Evolutionary conservation across 139 green algal species (phyloP).

Genomic region (Chlamydomonas eustigma): DNA sequence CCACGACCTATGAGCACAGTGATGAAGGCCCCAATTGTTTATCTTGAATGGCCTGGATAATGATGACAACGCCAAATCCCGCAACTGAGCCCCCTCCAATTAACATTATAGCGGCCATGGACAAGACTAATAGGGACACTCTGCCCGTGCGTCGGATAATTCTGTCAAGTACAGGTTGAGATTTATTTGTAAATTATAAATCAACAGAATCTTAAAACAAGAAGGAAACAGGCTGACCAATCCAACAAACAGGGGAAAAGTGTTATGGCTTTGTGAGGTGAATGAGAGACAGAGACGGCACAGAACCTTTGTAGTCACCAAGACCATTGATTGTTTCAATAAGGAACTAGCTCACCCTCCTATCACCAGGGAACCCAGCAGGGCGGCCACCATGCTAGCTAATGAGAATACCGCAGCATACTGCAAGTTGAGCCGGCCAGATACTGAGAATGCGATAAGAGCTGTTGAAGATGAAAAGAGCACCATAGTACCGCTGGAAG

Average conservation of each 20-base stretch:
- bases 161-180: no score
- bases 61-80: conserved; percentile 21
- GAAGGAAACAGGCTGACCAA: no score
- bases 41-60: background rate
- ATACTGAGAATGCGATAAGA: background rate
- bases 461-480: background rate
- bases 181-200: no score
- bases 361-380: background rate
- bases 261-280: no score
- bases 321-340: background rate
- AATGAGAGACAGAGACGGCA: no score
- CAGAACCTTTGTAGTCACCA: no score
- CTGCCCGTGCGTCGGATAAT: conserved; percentile 10
- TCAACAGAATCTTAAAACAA: no score
- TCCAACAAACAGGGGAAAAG: no score
- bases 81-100: conserved; percentile 9
- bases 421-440: background rate
- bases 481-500: background rate
- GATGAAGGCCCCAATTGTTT: background rate
- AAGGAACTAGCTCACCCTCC: background rate
- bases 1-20: conserved; percentile 5
- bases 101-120: conserved; percentile 24
- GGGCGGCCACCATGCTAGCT: background rate
- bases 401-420: background rate
- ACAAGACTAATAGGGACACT: conserved; percentile 27